Conservation (phyloP, 2,329 filamentous ascomycete species). For the Leptographium galeiforme region DNA sequence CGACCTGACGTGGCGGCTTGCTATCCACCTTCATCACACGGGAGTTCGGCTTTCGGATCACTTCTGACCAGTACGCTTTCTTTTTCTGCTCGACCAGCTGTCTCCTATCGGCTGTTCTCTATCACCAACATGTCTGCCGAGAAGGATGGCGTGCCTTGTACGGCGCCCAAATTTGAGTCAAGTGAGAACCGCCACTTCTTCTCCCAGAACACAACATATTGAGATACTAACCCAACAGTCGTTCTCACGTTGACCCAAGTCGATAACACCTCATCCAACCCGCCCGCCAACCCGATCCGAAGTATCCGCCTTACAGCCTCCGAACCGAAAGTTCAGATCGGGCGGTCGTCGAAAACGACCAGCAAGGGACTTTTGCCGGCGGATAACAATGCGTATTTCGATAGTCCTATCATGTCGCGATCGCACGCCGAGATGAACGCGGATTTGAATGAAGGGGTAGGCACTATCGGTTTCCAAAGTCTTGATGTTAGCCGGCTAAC, state of each 20-base stretch:
- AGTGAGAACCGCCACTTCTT: not conserved
- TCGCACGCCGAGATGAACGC: slow-evolving; percentile 45
- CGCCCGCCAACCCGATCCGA: slow-evolving; percentile 12
- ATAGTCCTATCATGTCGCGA: slow-evolving; percentile 60
- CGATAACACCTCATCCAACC: slow-evolving; percentile 4
- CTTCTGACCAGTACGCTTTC: not conserved
- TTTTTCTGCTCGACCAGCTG: not conserved
- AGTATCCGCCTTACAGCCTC: slow-evolving; percentile 17
- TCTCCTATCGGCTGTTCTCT: not conserved
- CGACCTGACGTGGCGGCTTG: not conserved
- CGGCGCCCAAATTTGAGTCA: not conserved
- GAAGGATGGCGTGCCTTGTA: not conserved
- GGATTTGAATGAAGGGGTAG: slow-evolving; percentile 30
- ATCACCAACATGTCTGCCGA: not conserved
- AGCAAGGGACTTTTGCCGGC: slow-evolving; percentile 27
- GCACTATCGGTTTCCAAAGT: slow-evolving; percentile 2
- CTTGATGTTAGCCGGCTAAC: not conserved
- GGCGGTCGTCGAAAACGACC: slow-evolving; percentile 31
- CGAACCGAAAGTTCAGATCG: slow-evolving; percentile 19
- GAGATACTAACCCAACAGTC: slow-evolving; percentile 8
- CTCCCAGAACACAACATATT: no score
- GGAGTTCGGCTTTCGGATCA: not conserved
- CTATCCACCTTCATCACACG: not conserved
- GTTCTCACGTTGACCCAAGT: slow-evolving; percentile 10
- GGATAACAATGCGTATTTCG: slow-evolving; percentile 48